Percentiles rank a stretch among this genome's conserved stretches.
Evolutionary conservation across 2,329 filamentous ascomycete genomes (phyloP).

Genomic region (Fusarium bactridioides): DNA sequence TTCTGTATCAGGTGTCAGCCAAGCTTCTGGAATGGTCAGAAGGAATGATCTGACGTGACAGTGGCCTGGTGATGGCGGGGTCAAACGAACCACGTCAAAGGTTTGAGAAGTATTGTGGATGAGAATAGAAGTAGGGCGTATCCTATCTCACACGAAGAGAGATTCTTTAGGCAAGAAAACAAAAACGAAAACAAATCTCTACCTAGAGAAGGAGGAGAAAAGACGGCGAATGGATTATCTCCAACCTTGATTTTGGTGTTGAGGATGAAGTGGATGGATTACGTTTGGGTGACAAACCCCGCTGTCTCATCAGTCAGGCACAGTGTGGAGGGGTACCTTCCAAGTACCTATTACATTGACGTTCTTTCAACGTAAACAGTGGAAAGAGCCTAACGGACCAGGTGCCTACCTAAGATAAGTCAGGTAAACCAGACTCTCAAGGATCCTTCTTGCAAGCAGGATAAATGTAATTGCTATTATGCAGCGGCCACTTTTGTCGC

Average conservation of each 20-base stretch:
- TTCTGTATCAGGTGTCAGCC: background rate
- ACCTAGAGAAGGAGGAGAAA: background rate
- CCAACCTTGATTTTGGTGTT: slow-evolving; percentile 26
- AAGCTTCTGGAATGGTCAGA: background rate
- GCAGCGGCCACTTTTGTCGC: background rate
- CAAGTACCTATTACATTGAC: background rate
- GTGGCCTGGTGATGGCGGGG: slow-evolving; percentile 7
- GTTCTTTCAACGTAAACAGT: background rate
- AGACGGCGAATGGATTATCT: slow-evolving; percentile 3
- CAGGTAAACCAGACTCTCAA: background rate
- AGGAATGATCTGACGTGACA: slow-evolving; percentile 24
- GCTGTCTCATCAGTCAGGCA: slow-evolving; percentile 9
- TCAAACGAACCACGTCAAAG: background rate
- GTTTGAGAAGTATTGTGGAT: background rate
- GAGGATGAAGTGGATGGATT: slow-evolving; percentile 21
- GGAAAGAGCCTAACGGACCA: background rate
- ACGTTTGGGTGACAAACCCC: slow-evolving; percentile 31
- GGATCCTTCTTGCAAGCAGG: background rate
- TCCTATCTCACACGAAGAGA: background rate
- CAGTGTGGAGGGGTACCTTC: slow-evolving; percentile 8
- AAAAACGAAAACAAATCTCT: background rate
- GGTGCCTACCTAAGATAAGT: background rate
- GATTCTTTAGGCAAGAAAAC: background rate
- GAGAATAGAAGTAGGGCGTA: background rate
- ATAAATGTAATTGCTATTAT: background rate